Percentiles rank a stretch among this genome's conserved stretches.
Conservation (phyloP, 805 yeast species). For the Wickerhamiella dianesei region DNA sequence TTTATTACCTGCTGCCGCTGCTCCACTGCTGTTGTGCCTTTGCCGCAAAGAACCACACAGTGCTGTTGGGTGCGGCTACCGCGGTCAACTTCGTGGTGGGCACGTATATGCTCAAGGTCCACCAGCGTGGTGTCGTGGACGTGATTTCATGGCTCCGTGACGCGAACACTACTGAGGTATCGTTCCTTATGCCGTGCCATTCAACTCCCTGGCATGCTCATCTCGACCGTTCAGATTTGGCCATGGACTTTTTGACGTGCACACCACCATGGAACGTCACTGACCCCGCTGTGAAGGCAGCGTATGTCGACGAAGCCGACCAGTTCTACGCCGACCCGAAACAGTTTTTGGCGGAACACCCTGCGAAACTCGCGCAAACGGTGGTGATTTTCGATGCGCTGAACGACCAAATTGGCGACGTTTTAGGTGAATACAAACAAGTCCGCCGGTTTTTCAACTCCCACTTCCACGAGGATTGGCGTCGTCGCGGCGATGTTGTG, state of each 20-base stretch:
- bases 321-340: constrained; percentile 55
- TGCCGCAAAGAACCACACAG: constrained; percentile 32
- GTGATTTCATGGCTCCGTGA: constrained; percentile 42
- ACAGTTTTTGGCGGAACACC: constrained; percentile 39
- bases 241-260: constrained; percentile 72
- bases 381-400: constrained; percentile 59
- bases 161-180: constrained; percentile 37
- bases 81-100: constrained; percentile 32
- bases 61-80: not conserved
- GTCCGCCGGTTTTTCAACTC: constrained; percentile 58
- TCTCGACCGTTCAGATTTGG: constrained; percentile 39
- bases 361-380: constrained; percentile 26
- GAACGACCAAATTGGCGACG: constrained; percentile 16
- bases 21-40: constrained; percentile 26
- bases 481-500: constrained; percentile 68
- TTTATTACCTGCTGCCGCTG: constrained; percentile 74
- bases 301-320: constrained; percentile 80
- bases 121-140: constrained; percentile 77
- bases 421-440: constrained; percentile 26
- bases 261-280: constrained; percentile 54
- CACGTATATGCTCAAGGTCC: constrained; percentile 44
- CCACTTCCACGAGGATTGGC: constrained; percentile 70
- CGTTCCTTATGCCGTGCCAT: constrained; percentile 90
- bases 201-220: constrained; percentile 92
- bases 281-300: constrained; percentile 2